These are phyloP conservation scores for Diaporthe longicolla DNA, from an alignment of 2,329 filamentous ascomycete genomes.

Conservation along the genomic window DNA sequence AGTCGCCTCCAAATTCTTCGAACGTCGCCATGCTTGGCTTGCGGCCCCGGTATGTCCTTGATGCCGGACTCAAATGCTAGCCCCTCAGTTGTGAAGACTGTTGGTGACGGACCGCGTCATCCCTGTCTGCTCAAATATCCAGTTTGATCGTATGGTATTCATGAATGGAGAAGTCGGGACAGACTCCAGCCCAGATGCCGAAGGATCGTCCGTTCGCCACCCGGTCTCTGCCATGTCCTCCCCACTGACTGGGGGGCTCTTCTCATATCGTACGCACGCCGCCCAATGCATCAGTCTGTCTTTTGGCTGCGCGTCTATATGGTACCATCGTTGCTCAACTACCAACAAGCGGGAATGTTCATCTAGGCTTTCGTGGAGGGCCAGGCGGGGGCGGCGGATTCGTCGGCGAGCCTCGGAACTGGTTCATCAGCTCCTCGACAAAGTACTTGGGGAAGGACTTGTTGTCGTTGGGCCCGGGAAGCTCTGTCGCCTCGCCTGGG, in stretches of 20 bases:
- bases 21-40: background rate
- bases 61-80: too few relatives aligned
- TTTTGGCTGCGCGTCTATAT: background rate
- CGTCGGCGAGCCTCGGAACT: slow-evolving; percentile 61
- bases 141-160: background rate
- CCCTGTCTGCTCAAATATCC: rapidly evolving
- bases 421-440: slow-evolving; percentile 65
- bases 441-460: slow-evolving; percentile 63
- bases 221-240: background rate
- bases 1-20: background rate
- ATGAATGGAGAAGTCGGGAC: too few relatives aligned
- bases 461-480: slow-evolving; percentile 46
- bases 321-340: background rate
- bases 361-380: slow-evolving; percentile 37
- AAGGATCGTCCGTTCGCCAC: background rate
- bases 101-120: background rate
- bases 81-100: background rate
- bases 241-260: rapidly evolving
- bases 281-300: rapidly evolving
- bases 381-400: slow-evolving; percentile 49
- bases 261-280: background rate
- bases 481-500: slow-evolving; percentile 65
- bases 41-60: background rate
- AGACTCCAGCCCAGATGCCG: background rate
- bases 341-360: background rate